Conservation (phyloP, 2,329 filamentous ascomycete genomes). For the Byssochlamys sp. region DNA sequence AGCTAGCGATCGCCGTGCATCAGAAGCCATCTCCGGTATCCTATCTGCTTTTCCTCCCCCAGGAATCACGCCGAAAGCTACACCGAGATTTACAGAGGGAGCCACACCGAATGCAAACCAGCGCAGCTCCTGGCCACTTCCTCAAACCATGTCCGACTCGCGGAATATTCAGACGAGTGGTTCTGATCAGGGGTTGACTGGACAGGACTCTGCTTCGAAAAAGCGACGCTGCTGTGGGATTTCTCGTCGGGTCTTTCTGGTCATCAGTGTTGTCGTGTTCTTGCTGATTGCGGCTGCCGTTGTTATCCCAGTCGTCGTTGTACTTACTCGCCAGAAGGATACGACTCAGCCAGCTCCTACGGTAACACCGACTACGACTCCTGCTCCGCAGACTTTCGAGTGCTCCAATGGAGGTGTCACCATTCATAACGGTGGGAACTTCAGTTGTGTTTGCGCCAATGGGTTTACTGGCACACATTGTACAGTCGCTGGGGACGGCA, state of each 20-base stretch:
- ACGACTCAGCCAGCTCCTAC: conserved; percentile 22
- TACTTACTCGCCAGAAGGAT: conserved; percentile 47
- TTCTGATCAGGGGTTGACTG: conserved; percentile 3
- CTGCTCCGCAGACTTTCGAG: conserved; percentile 52
- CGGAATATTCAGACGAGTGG: conserved; percentile 21
- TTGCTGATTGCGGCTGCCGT: conserved; percentile 70
- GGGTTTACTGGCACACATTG: conserved; percentile 66
- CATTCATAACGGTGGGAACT: conserved; percentile 56
- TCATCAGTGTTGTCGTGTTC: conserved; percentile 56
- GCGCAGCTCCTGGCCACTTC: conserved; percentile 28
- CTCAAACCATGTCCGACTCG: conserved; percentile 27
- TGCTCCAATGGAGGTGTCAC: conserved; percentile 77
- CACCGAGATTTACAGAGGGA: conserved; percentile 29
- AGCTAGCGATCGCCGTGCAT: conserved; percentile 26
- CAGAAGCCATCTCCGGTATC: conserved; percentile 53
- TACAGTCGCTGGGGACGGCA: conserved; percentile 38
- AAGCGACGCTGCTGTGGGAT: conserved; percentile 71
- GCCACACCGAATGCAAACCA: conserved; percentile 36
- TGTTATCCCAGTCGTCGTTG: conserved; percentile 62
- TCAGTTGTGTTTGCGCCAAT: conserved; percentile 80
- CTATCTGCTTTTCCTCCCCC: conserved; percentile 57
- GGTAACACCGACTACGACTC: conserved; percentile 16
- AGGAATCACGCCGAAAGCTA: conserved; percentile 33
- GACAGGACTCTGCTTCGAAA: conserved; percentile 14
- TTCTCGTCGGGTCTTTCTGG: conserved; percentile 65